Percentiles rank a stretch among this genome's conserved stretches.
phyloP scores from a whole-genome alignment of 768 basidiomycete genomes.

The Strobilomyces confusus region DNA sequence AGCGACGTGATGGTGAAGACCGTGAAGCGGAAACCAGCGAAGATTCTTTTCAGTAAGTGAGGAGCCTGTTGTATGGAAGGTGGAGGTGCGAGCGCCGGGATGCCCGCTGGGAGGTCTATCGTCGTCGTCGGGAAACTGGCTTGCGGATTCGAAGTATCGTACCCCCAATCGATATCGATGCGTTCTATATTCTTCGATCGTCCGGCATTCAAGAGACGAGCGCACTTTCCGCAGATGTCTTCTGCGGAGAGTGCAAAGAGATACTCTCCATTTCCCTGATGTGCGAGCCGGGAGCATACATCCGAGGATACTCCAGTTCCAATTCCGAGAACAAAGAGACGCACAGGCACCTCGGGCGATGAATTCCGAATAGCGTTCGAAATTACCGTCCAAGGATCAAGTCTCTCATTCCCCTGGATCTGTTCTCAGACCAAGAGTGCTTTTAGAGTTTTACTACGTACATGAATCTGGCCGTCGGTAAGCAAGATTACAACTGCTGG shows the following conservation, averaged over 20 bases:
- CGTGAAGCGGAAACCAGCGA: conserved; percentile 32
- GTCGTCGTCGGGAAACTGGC: conserved; percentile 14
- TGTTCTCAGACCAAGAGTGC: not conserved
- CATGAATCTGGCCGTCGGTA: conserved; percentile 51
- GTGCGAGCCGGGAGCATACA: conserved; percentile 52
- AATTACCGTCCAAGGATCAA: conserved; percentile 20
- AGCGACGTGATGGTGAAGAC: conserved; percentile 32
- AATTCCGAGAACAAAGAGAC: conserved; percentile 58
- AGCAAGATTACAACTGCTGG: conserved; percentile 53
- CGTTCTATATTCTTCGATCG: conserved; percentile 42
- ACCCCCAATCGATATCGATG: conserved; percentile 49
- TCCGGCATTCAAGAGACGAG: conserved; percentile 49
- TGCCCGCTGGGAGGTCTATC: conserved; percentile 8
- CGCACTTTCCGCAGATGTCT: conserved; percentile 45
- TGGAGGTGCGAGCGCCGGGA: conserved; percentile 32
- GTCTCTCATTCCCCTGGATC: conserved; percentile 8
- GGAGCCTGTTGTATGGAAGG: conserved; percentile 35
- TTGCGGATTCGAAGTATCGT: not conserved
- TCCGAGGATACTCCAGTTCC: conserved; percentile 47
- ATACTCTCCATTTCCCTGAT: conserved; percentile 47
- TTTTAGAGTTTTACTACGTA: not conserved
- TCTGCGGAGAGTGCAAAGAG: conserved; percentile 46
- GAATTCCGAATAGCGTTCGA: conserved; percentile 33
- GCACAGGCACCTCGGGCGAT: conserved; percentile 31
- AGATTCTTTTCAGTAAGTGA: conserved; percentile 27